A percentile compares a stretch with the other conserved stretches of the same genome.
These are phyloP conservation scores for Ilex paraguariensis DNA, from an alignment of 305 asterid genomes.

Conservation along the genomic window DNA sequence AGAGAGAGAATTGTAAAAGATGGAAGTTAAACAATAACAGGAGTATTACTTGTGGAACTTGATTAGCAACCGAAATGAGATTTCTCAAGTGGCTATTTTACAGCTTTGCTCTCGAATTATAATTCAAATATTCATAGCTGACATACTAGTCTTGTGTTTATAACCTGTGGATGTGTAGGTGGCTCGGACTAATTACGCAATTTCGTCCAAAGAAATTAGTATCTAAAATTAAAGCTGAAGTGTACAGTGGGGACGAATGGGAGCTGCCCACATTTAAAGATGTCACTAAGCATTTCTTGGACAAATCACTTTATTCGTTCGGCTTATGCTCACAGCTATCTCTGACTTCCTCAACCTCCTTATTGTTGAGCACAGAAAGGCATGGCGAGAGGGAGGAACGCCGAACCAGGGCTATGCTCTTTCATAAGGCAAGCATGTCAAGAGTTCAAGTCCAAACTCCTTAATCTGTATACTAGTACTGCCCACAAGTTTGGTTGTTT, in stretches of 20 bases:
- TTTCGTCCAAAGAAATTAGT: constrained; percentile 81
- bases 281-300: constrained; percentile 57
- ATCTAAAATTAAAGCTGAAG: constrained; percentile 56
- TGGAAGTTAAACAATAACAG: no score
- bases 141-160: neutral
- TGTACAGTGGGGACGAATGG: constrained; percentile 60
- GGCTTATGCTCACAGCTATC: constrained; percentile 64
- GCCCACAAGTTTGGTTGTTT: neutral
- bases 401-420: constrained; percentile 52
- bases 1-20: no score
- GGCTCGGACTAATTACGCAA: constrained; percentile 73
- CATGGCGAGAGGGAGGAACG: constrained; percentile 60
- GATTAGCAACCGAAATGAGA: no score
- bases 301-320: constrained; percentile 68
- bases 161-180: constrained; percentile 36
- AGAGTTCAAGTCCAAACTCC: constrained; percentile 3
- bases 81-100: no score
- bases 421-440: constrained; percentile 54
- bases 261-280: constrained; percentile 56
- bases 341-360: constrained; percentile 49
- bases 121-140: neutral
- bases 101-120: no score
- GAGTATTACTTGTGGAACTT: no score
- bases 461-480: no score
- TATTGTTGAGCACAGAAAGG: constrained; percentile 58